phyloP scores from a whole-genome alignment of 1,284 basidiomycete genomes.

The Wolfiporia cocos region DNA sequence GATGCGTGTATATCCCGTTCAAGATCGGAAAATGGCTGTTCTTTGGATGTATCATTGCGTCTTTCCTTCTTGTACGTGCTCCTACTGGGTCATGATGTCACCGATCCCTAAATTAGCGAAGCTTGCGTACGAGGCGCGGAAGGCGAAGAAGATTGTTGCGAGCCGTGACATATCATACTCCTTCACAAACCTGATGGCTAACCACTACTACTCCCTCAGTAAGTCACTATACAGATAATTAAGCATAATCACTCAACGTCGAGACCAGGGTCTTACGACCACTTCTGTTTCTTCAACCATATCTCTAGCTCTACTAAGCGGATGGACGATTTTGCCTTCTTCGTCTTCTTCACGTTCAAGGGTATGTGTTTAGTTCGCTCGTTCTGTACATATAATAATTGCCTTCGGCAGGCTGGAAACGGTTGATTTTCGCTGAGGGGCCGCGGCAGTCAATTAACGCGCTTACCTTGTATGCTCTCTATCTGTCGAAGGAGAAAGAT shows the following conservation, averaged over 20 bases:
- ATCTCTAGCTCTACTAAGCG: conserved; percentile 95
- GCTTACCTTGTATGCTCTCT: conserved; percentile 89
- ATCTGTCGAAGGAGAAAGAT: conserved; percentile 66
- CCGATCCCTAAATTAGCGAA: conserved; percentile 20
- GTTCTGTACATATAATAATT: conserved; percentile 2
- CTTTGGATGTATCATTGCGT: conserved; percentile 96
- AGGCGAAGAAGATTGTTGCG: conserved; percentile 88
- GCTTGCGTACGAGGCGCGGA: conserved; percentile 89
- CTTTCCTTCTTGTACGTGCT: conserved; percentile 78
- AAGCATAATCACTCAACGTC: too few relatives aligned
- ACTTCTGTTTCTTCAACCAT: conserved; percentile 97
- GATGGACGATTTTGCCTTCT: conserved; percentile 97
- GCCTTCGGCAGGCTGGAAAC: conserved; percentile 80
- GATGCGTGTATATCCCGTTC: conserved; percentile 88
- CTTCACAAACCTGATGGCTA: conserved; percentile 96
- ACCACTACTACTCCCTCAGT: conserved; percentile 92
- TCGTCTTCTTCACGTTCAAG: conserved; percentile 99
- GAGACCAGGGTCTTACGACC: conserved; percentile 89
- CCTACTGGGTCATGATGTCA: background rate
- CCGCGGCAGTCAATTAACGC: conserved; percentile 97
- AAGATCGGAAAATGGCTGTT: conserved; percentile 93
- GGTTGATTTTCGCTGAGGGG: conserved; percentile 89
- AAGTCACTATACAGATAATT: too few relatives aligned
- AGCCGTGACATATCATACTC: conserved; percentile 96
- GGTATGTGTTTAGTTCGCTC: conserved; percentile 42